Evolutionary conservation across 495 filamentous ascomycete species (phyloP).

Genomic region (Xanthoparmelia taractica): DNA sequence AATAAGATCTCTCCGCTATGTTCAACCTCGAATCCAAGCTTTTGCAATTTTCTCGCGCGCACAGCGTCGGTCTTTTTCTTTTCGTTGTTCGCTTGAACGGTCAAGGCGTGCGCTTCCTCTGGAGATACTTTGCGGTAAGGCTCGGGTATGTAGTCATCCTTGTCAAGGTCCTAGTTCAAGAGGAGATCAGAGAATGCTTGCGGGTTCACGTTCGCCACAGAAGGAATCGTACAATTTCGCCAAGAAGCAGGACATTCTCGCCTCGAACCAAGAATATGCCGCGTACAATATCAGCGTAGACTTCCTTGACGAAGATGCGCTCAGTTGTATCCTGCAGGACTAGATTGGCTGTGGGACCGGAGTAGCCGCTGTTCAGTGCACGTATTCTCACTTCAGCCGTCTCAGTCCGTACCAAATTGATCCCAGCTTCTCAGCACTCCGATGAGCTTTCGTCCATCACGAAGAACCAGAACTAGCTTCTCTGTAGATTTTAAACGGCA

Average conservation of each 20-base stretch:
- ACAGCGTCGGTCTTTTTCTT: constrained; percentile 66
- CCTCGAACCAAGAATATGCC: constrained; percentile 86
- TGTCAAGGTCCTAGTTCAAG: constrained; percentile 67
- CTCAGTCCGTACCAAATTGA: constrained; percentile 69
- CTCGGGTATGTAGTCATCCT: constrained; percentile 77
- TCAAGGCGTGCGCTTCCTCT: constrained; percentile 61
- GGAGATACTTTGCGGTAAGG: constrained; percentile 58
- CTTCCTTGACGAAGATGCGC: constrained; percentile 60
- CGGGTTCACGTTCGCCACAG: background rate
- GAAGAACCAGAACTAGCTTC: constrained; percentile 81
- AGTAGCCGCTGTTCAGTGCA: background rate
- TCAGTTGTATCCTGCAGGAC: constrained; percentile 89
- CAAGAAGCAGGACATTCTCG: constrained; percentile 85
- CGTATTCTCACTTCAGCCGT: background rate
- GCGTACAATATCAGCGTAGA: constrained; percentile 73
- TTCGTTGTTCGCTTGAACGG: constrained; percentile 58
- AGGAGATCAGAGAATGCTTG: constrained; percentile 3
- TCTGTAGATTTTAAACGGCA: constrained; percentile 46
- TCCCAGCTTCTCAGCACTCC: constrained; percentile 95
- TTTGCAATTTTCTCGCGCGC: constrained; percentile 57
- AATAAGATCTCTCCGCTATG: constrained; percentile 67
- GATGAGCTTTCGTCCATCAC: constrained; percentile 88
- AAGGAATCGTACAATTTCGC: constrained; percentile 64
- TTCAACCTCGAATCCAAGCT: constrained; percentile 82
- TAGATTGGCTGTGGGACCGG: constrained; percentile 62